Evolutionary conservation across 2,329 filamentous ascomycete species (phyloP).

Genomic region (Cytospora piceicola): DNA sequence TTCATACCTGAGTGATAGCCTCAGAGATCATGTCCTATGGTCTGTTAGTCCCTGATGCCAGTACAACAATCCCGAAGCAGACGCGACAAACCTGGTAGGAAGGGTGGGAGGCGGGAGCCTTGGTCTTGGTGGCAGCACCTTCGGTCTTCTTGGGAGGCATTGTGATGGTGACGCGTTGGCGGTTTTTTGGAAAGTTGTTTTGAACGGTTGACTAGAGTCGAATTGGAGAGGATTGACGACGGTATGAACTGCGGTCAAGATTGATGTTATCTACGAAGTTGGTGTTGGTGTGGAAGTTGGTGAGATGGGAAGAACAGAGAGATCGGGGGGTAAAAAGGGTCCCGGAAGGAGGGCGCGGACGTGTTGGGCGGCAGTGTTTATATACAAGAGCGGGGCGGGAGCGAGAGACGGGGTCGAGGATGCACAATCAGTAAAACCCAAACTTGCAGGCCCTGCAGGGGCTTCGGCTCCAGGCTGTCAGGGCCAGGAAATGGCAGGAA

Average conservation of each 20-base stretch:
- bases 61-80: conserved; percentile 30
- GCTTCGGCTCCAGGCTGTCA: conserved; percentile 1
- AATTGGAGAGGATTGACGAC: conserved; percentile 28
- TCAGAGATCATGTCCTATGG: conserved; percentile 65
- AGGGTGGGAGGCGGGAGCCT: conserved; percentile 51
- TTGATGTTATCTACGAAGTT: conserved; percentile 36
- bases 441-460: conserved; percentile 12
- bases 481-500: not conserved
- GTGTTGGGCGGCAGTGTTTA: conserved; percentile 61
- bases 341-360: conserved; percentile 54
- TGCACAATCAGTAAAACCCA: conserved; percentile 57
- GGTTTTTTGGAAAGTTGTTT: not conserved
- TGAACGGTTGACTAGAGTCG: conserved; percentile 26
- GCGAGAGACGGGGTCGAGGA: conserved; percentile 35
- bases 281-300: conserved; percentile 35
- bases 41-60: conserved; percentile 41
- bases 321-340: conserved; percentile 44
- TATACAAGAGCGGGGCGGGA: conserved; percentile 57
- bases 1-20: conserved; percentile 63
- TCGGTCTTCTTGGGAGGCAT: conserved; percentile 65
- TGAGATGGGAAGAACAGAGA: conserved; percentile 38
- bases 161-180: conserved; percentile 40
- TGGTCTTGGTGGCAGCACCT: conserved; percentile 51
- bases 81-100: conserved; percentile 60
- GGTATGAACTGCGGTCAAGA: conserved; percentile 32